A percentile compares a stretch with the other conserved stretches of the same genome.
Conservation (phyloP, 2,329 filamentous ascomycete species). For the Epichloe baconii region DNA sequence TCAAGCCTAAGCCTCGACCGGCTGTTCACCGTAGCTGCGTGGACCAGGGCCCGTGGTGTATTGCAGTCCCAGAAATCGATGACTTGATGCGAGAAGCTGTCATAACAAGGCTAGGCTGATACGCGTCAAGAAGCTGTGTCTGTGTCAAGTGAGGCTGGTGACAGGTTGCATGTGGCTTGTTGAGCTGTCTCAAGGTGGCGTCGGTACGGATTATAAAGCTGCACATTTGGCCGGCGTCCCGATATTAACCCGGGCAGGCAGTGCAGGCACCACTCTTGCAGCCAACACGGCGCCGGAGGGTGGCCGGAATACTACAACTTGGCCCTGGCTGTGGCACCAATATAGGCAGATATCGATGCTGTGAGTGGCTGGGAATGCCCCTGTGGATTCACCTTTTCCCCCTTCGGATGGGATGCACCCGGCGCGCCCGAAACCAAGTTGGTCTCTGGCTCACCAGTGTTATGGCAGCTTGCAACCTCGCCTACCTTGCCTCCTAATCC, state of each 20-base stretch:
- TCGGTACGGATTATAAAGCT: too few relatives aligned
- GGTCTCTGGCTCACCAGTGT: not conserved
- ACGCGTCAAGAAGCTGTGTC: not conserved
- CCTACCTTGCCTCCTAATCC: conserved; percentile 7
- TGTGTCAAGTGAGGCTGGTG: too few relatives aligned
- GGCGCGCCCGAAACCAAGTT: too few relatives aligned
- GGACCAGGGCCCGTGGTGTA: not conserved
- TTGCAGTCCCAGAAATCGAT: not conserved
- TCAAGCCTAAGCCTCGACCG: not conserved
- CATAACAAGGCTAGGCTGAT: not conserved
- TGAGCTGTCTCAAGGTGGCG: too few relatives aligned
- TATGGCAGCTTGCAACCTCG: not conserved
- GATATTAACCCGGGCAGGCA: too few relatives aligned
- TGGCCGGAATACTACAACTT: not conserved
- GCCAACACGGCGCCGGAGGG: not conserved
- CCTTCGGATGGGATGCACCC: not conserved
- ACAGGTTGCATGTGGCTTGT: too few relatives aligned
- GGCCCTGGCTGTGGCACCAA: not conserved
- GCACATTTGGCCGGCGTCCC: too few relatives aligned
- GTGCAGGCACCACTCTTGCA: not conserved
- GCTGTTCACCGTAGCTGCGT: not conserved
- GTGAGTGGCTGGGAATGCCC: conserved; percentile 12
- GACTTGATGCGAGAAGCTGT: not conserved
- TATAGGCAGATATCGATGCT: not conserved
- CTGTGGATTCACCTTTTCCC: not conserved